These are phyloP conservation scores for Alternaria infectoria DNA, from an alignment of 2,329 filamentous ascomycete species.

Conservation along the genomic window DNA sequence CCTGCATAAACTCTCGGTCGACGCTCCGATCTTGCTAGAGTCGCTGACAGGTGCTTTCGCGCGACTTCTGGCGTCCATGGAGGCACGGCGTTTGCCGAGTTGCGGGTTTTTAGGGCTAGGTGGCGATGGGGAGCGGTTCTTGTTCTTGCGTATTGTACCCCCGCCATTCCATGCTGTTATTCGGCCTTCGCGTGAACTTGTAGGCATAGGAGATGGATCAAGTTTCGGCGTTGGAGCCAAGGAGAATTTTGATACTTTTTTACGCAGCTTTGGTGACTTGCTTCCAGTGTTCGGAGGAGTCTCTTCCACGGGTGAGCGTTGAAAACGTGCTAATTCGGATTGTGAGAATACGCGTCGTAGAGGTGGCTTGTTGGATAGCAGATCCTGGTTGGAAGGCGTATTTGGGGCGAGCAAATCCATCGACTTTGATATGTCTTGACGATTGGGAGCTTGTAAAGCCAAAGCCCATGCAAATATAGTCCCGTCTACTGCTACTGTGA, in stretches of 20 bases:
- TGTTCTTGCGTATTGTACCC: constrained; percentile 35
- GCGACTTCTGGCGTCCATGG: constrained; percentile 58
- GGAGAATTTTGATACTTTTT: constrained; percentile 61
- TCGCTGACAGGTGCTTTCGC: constrained; percentile 49
- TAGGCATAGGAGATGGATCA: constrained; percentile 49
- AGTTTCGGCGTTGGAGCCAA: constrained; percentile 54
- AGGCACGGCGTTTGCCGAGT: constrained; percentile 52
- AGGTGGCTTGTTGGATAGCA: constrained; percentile 65
- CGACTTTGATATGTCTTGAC: constrained; percentile 44
- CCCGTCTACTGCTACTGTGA: constrained; percentile 58
- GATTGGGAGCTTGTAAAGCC: constrained; percentile 34
- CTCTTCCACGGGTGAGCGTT: constrained; percentile 55
- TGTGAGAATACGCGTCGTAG: constrained; percentile 86
- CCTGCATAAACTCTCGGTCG: constrained; percentile 64
- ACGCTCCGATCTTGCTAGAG: constrained; percentile 42
- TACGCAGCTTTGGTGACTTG: constrained; percentile 59
- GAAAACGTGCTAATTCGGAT: constrained; percentile 82
- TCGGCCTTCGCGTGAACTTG: constrained; percentile 29
- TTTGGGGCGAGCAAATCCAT: constrained; percentile 45
- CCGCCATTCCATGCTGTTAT: constrained; percentile 21
- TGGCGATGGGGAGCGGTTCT: constrained; percentile 53
- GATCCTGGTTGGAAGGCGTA: constrained; percentile 40
- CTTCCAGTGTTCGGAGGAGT: constrained; percentile 49
- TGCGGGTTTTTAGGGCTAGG: constrained; percentile 46
- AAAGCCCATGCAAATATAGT: constrained; percentile 58